These are phyloP conservation scores for Coprinopsis strossmayeri DNA, from an alignment of 768 basidiomycete genomes.

Conservation along the genomic window DNA sequence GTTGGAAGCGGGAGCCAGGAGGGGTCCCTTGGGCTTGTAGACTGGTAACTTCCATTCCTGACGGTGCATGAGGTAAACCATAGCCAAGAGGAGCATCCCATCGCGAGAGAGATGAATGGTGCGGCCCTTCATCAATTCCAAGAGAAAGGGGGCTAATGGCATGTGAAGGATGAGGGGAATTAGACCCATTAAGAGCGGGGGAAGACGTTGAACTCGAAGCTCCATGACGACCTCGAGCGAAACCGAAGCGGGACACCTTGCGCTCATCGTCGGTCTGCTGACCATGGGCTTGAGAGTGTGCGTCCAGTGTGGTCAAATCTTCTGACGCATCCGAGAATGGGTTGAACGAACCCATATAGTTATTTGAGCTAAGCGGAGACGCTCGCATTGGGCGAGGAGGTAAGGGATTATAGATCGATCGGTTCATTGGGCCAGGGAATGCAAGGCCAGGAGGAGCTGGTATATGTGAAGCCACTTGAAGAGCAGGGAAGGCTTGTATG, in stretches of 20 bases:
- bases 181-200: constrained; percentile 18
- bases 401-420: constrained; percentile 50
- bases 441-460: constrained; percentile 46
- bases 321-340: constrained; percentile 65
- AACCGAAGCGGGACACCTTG: constrained; percentile 76
- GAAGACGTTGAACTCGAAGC: constrained; percentile 57
- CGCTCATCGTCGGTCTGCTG: constrained; percentile 66
- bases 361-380: constrained; percentile 31
- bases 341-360: constrained; percentile 73
- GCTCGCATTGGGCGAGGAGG: constrained; percentile 1
- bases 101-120: constrained; percentile 16
- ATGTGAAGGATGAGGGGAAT: constrained; percentile 15
- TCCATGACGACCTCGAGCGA: constrained; percentile 64
- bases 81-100: constrained; percentile 41
- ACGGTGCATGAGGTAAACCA: constrained; percentile 32
- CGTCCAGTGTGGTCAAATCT: constrained; percentile 26
- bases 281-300: constrained; percentile 38
- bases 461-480: constrained; percentile 39
- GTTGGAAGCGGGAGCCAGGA: constrained; percentile 44
- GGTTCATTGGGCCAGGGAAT: constrained; percentile 40
- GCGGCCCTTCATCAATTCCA: constrained; percentile 2
- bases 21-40: constrained; percentile 13
- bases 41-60: constrained; percentile 30
- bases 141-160: constrained; percentile 11
- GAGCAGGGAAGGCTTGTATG: constrained; percentile 63